Conservation (phyloP, 2,329 filamentous ascomycete species). For the Monilinia fructicola region DNA sequence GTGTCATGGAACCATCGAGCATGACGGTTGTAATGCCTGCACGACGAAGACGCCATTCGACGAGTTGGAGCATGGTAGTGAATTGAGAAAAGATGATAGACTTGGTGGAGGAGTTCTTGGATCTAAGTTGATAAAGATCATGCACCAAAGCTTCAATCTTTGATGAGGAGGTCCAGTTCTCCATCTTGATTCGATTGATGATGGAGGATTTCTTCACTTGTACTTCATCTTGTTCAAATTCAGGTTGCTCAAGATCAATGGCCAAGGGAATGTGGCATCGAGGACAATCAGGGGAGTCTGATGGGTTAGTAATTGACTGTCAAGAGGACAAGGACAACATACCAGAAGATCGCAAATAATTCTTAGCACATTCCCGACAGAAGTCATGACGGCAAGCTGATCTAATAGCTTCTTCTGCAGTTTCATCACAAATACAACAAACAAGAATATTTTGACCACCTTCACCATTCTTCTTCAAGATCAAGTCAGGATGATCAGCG, state of each 20-base stretch:
- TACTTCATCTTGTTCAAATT: constrained; percentile 87
- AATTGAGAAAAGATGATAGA: constrained; percentile 98
- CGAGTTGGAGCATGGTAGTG: constrained; percentile 93
- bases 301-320: constrained; percentile 29
- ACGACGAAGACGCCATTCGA: constrained; percentile 92
- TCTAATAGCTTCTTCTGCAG: constrained; percentile 89
- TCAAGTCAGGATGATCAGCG: constrained; percentile 91
- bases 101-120: constrained; percentile 90
- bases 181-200: constrained; percentile 98
- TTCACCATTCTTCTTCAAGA: constrained; percentile 82
- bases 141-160: constrained; percentile 98
- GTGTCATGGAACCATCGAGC: constrained; percentile 97
- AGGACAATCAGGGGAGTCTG: constrained; percentile 71
- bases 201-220: constrained; percentile 93
- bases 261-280: constrained; percentile 85
- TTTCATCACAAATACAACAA: constrained; percentile 94
- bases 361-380: constrained; percentile 76
- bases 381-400: constrained; percentile 94
- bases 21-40: constrained; percentile 98
- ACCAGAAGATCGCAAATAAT: constrained; percentile 76
- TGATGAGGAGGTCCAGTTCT: constrained; percentile 96
- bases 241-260: constrained; percentile 92
- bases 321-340: constrained; percentile 43
- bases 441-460: constrained; percentile 88
- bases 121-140: constrained; percentile 87